These are phyloP conservation scores for Lippia alba DNA, from an alignment of 305 asterid species.

Conservation along the genomic window DNA sequence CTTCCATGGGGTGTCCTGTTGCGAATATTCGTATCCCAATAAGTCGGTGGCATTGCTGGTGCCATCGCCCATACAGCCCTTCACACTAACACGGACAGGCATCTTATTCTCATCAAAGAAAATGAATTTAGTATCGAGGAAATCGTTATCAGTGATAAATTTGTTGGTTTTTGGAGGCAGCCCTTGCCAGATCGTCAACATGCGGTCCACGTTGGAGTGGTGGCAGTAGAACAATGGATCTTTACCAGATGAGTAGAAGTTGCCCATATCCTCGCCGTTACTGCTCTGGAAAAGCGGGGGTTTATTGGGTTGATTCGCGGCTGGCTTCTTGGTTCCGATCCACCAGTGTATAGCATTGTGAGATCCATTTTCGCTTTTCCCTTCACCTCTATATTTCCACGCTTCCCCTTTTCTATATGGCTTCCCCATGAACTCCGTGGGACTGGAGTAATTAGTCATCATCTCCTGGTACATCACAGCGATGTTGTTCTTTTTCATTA, in stretches of 20 bases:
- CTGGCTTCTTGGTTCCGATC: constrained; percentile 31
- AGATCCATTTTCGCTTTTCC: constrained; percentile 39
- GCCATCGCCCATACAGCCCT: constrained; percentile 33
- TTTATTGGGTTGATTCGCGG: no score
- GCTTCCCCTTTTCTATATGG: constrained; percentile 32
- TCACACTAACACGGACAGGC: constrained; percentile 40
- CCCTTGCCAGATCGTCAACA: neutral
- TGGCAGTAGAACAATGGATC: neutral
- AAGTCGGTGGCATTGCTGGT: constrained; percentile 8
- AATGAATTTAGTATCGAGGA: constrained; percentile 2
- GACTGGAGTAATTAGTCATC: constrained; percentile 33
- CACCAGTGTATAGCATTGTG: constrained; percentile 38
- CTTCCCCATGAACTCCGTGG: constrained; percentile 39
- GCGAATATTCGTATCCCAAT: constrained; percentile 40
- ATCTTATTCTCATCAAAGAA: constrained; percentile 49
- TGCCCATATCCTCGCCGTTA: neutral
- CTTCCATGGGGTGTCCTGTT: constrained; percentile 34
- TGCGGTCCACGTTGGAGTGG: neutral
- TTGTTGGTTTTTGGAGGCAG: neutral
- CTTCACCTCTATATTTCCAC: constrained; percentile 29
- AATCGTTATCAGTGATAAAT: neutral
- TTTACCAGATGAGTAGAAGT: neutral
- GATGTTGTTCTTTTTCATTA: constrained; percentile 32
- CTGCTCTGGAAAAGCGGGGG: neutral
- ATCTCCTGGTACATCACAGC: constrained; percentile 44